phyloP scores from a whole-genome alignment of 176 grass and related monocot species.

The Oryza longistaminata region DNA sequence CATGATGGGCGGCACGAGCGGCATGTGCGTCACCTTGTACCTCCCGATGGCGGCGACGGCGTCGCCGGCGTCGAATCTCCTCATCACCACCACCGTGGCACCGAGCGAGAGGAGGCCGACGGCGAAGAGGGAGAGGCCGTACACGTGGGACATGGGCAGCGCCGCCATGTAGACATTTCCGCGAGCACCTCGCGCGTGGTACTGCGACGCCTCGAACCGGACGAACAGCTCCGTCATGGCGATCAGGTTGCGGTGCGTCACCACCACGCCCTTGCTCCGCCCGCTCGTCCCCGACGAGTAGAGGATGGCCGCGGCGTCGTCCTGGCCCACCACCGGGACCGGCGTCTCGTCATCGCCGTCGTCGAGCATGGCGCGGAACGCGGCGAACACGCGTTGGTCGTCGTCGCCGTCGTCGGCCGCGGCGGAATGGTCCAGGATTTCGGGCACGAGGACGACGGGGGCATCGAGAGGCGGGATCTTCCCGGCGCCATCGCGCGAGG shows the following conservation, averaged over 20 bases:
- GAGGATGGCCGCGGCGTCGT: background rate
- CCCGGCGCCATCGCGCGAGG: background rate
- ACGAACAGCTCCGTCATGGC: conserved; percentile 74
- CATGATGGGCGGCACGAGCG: conserved; percentile 69
- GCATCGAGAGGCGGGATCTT: background rate
- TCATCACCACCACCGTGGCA: conserved; percentile 72
- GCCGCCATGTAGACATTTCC: conserved; percentile 74
- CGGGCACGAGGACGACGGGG: background rate
- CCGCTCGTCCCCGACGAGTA: background rate
- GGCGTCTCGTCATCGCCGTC: background rate
- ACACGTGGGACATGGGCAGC: conserved; percentile 93
- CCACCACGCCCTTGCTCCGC: conserved; percentile 42
- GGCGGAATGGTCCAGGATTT: background rate
- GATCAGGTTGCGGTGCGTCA: conserved; percentile 55
- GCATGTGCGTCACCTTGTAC: conserved; percentile 70
- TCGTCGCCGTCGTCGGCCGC: background rate
- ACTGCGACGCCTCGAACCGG: conserved; percentile 66
- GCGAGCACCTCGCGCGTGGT: conserved; percentile 43
- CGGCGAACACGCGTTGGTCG: background rate
- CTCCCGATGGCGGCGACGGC: conserved; percentile 46
- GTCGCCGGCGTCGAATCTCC: conserved; percentile 52
- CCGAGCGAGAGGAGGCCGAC: conserved; percentile 80
- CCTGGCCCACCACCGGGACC: background rate
- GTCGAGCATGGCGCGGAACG: background rate
- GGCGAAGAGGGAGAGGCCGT: conserved; percentile 80